phyloP scores from a whole-genome alignment of 768 basidiomycete genomes.

The Tephrocybe sp. region DNA sequence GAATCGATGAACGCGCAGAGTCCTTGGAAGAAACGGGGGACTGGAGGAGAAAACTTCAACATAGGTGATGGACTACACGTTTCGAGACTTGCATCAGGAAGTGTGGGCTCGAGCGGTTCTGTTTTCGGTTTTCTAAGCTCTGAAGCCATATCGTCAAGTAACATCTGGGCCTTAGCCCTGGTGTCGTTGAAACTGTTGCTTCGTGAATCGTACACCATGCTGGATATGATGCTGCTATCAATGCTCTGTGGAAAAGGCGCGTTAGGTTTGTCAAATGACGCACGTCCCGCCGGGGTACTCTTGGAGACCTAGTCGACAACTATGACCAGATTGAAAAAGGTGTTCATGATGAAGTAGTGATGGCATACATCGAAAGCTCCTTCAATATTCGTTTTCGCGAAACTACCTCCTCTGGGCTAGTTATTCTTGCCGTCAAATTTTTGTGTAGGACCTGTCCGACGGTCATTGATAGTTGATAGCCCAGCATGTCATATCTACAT shows the following conservation, averaged over 20 bases:
- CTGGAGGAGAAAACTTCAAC: not conserved
- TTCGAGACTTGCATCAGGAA: conserved; percentile 17
- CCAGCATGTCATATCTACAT: not conserved
- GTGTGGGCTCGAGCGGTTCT: conserved; percentile 14
- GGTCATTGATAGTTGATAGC: not conserved
- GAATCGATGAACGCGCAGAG: conserved; percentile 4
- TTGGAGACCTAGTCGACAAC: conserved; percentile 6
- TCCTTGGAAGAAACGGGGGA: not conserved
- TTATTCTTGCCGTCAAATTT: conserved; percentile 13
- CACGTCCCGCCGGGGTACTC: conserved; percentile 9
- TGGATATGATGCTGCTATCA: not conserved
- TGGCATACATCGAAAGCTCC: conserved; percentile 30
- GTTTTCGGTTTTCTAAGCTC: conserved; percentile 13
- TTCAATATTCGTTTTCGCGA: conserved; percentile 13
- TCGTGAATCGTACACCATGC: conserved; percentile 1
- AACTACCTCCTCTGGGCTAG: conserved; percentile 7
- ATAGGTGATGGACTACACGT: not conserved
- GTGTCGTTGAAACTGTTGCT: not conserved
- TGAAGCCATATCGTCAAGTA: conserved; percentile 14
- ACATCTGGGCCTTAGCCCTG: conserved; percentile 9
- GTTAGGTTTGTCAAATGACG: not conserved
- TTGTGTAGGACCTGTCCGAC: conserved; percentile 20
- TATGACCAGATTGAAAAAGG: not conserved
- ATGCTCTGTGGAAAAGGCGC: not conserved
- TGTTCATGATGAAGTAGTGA: not conserved